Base-by-base conservation (phyloP, 2,329 filamentous ascomycete species). In the Blastomyces parvus region DNA sequence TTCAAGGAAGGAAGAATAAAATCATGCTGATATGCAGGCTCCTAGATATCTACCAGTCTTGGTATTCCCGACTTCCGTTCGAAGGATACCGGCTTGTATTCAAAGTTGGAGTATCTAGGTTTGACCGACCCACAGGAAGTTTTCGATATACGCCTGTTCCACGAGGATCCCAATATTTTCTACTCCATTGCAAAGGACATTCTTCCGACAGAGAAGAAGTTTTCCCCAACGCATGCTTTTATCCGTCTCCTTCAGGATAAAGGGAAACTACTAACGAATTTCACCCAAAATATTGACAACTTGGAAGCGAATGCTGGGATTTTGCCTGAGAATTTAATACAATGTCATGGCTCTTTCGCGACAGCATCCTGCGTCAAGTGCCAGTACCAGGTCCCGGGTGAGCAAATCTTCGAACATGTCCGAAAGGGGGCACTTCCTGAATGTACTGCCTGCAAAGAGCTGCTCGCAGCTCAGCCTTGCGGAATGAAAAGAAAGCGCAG, bases 221-320 rank as follows among this genome's bases (percentile, higher is more conserved):
- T 86, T 79, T 91, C 93, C 0, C 92, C 93, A 0, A 97, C 94
- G 0, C 94, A 99, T 80, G 87, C 88, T 61, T 99, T 99, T 78
- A 95, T 99, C 71, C 86, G 87, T 42, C 82, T 97, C 69, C 83
- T 99, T 44, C 90, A 99, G 75, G 84, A 93, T 69, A 89, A 91
- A 74, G 86, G 85, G 67, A 96, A 96, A 75, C 84, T 99, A 7
- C 84, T 97, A 64, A 97, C 92, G 52, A 97, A 97, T 78, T 99
- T 97, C 79, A 96, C 94, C 0, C 94, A 99, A 74, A 99, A 99
- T 75, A 97, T 99, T 71, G 94, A 99, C 80, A 97, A 97, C 70
- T 86, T 97, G 60, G 93, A 99, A 75, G 84, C 87, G 65, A 87
- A 89, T 70, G 93, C 93, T 0, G 94, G 94, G 27, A 90, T 99